phyloP scores from a whole-genome alignment of 257 asterid species.

The Dorcoceras hygrometricum region DNA sequence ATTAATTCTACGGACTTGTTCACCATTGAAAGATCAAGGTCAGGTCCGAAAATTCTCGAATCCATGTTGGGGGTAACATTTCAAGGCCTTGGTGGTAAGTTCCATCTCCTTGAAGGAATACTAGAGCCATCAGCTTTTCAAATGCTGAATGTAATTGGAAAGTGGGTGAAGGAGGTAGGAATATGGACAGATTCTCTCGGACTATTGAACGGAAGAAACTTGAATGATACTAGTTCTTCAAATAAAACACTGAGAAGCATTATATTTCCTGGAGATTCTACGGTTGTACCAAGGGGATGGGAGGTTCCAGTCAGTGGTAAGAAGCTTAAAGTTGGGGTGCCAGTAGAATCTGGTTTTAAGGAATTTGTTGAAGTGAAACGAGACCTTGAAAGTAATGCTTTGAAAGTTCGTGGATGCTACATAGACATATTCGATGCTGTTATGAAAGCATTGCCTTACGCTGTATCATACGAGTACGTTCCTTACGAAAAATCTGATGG shows the following conservation, averaged over 20 bases:
- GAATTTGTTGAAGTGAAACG: slow-evolving; percentile 27
- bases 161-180: slow-evolving; percentile 35
- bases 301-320: slow-evolving; percentile 35
- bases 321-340: slow-evolving; percentile 37
- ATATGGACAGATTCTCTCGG: slow-evolving; percentile 38
- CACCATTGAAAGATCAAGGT: slow-evolving; percentile 28
- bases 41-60: slow-evolving; percentile 33
- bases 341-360: slow-evolving; percentile 25
- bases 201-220: slow-evolving; percentile 7
- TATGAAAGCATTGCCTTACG: slow-evolving; percentile 29
- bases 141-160: slow-evolving; percentile 41
- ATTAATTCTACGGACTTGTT: slow-evolving; percentile 22
- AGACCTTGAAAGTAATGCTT: slow-evolving; percentile 22
- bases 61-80: slow-evolving; percentile 28
- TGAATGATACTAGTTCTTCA: neutral
- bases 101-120: slow-evolving; percentile 32
- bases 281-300: slow-evolving; percentile 49
- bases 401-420: slow-evolving; percentile 24
- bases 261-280: slow-evolving; percentile 44
- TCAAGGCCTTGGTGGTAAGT: slow-evolving; percentile 41
- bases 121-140: slow-evolving; percentile 35
- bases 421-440: slow-evolving; percentile 30
- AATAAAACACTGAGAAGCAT: slow-evolving; percentile 22
- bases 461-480: slow-evolving; percentile 28
- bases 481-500: slow-evolving; percentile 23